These are phyloP conservation scores for Phoma sp. DNA, from an alignment of 2,329 filamentous ascomycete genomes.

Conservation along the genomic window DNA sequence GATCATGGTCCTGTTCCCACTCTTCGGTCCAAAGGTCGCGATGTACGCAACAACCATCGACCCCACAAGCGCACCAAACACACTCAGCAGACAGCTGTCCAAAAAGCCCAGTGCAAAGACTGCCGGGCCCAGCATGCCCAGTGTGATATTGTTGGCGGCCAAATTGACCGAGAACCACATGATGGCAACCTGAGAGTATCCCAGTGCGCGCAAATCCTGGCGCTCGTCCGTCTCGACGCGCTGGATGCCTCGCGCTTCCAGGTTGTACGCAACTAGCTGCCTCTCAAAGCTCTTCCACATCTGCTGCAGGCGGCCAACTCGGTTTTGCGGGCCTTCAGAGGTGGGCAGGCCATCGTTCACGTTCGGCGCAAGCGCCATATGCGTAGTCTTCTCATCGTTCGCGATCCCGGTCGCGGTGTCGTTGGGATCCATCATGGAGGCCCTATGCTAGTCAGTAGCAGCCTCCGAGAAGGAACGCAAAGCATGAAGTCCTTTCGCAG, in stretches of 20 bases:
- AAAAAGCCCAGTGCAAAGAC: constrained; percentile 66
- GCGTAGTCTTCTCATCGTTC: constrained; percentile 29
- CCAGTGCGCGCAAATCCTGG: constrained; percentile 59
- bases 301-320: constrained; percentile 22
- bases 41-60: constrained; percentile 65
- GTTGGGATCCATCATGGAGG: constrained; percentile 27
- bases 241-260: constrained; percentile 68
- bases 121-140: constrained; percentile 69
- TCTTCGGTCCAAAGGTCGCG: constrained; percentile 67
- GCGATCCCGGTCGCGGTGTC: constrained; percentile 13
- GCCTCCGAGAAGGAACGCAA: constrained; percentile 36
- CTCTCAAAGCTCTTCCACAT: constrained; percentile 48
- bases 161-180: constrained; percentile 70
- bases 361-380: constrained; percentile 33
- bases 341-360: constrained; percentile 28
- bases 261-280: constrained; percentile 58
- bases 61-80: constrained; percentile 65
- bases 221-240: constrained; percentile 64
- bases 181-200: constrained; percentile 63
- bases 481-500: constrained; percentile 63
- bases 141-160: constrained; percentile 68
- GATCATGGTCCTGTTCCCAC: constrained; percentile 69
- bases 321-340: constrained; percentile 14
- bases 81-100: constrained; percentile 63
- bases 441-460: constrained; percentile 48